These are phyloP conservation scores for Chaetomiaceae sp. DNA, from an alignment of 2,329 filamentous ascomycete genomes.

Conservation along the genomic window DNA sequence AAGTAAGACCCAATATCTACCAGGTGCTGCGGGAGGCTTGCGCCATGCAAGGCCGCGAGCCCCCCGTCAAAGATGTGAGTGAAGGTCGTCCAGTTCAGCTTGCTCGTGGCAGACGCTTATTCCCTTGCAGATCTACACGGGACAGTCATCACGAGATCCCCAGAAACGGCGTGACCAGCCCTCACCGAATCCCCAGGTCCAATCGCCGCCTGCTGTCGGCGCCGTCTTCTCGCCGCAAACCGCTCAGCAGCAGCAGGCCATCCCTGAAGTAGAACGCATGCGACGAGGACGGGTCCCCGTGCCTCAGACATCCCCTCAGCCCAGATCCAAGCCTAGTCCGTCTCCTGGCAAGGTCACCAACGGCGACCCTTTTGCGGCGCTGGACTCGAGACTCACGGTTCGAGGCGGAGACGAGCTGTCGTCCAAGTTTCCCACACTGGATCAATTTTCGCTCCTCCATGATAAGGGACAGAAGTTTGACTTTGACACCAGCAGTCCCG, in stretches of 20 bases:
- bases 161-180: conserved; percentile 47
- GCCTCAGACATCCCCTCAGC: conserved; percentile 34
- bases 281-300: conserved; percentile 68
- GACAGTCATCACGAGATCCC: conserved; percentile 57
- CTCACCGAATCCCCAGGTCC: conserved; percentile 44
- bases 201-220: conserved; percentile 61
- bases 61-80: conserved; percentile 83
- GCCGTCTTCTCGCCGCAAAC: conserved; percentile 70
- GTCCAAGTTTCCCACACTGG: conserved; percentile 77
- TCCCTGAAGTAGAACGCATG: conserved; percentile 93
- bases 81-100: conserved; percentile 5
- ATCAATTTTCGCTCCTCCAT: conserved; percentile 86
- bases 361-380: conserved; percentile 82
- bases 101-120: conserved; percentile 12
- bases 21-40: conserved; percentile 84
- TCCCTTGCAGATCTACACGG: conserved; percentile 60
- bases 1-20: conserved; percentile 81
- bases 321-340: conserved; percentile 50
- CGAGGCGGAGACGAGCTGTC: conserved; percentile 72
- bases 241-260: conserved; percentile 59
- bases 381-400: conserved; percentile 60
- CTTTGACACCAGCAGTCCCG: conserved; percentile 58
- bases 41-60: conserved; percentile 77
- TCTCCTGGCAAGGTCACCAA: conserved; percentile 64
- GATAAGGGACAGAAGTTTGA: conserved; percentile 80